Conservation (phyloP, 2,329 filamentous ascomycete genomes). For the Aspergillus pseudoterreus region DNA sequence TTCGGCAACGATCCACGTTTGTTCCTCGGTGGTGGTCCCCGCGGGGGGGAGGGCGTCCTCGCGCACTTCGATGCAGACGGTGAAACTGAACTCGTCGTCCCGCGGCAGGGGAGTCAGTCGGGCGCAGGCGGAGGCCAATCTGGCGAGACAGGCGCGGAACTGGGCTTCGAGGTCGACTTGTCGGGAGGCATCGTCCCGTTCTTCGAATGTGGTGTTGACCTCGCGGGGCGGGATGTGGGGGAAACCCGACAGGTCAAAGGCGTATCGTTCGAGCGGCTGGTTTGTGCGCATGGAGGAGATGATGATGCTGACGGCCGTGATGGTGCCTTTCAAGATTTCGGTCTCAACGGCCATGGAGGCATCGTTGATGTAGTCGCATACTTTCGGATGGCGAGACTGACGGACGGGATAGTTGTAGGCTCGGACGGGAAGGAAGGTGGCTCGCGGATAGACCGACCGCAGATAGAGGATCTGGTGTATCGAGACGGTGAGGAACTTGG, state of each 20-base stretch:
- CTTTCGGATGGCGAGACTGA: conserved; percentile 79
- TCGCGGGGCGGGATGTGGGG: conserved; percentile 48
- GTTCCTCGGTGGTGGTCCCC: conserved; percentile 47
- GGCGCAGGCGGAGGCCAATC: conserved; percentile 43
- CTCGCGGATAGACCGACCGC: conserved; percentile 70
- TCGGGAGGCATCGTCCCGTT: conserved; percentile 31
- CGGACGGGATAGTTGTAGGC: conserved; percentile 82
- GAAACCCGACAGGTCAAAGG: conserved; percentile 58
- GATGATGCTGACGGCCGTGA: conserved; percentile 55
- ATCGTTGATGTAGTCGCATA: conserved; percentile 82
- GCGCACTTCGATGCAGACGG: conserved; percentile 47
- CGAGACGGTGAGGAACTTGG: conserved; percentile 74
- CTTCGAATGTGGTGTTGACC: conserved; percentile 50
- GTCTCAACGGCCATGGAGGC: conserved; percentile 68
- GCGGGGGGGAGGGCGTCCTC: conserved; percentile 46
- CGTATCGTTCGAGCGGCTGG: conserved; percentile 55
- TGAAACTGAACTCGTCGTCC: conserved; percentile 48
- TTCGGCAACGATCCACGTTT: conserved; percentile 60
- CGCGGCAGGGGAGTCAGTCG: conserved; percentile 42
- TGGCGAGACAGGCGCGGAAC: conserved; percentile 45
- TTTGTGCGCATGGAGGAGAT: conserved; percentile 51
- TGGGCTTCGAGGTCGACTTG: conserved; percentile 46
- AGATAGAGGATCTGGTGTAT: conserved; percentile 85
- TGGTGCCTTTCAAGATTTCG: conserved; percentile 62
- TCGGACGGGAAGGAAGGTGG: conserved; percentile 73